These are phyloP conservation scores for Pinguiococcus pyrenoidosus DNA, from an alignment of 108 stramenopile genomes.

Conservation along the genomic window DNA sequence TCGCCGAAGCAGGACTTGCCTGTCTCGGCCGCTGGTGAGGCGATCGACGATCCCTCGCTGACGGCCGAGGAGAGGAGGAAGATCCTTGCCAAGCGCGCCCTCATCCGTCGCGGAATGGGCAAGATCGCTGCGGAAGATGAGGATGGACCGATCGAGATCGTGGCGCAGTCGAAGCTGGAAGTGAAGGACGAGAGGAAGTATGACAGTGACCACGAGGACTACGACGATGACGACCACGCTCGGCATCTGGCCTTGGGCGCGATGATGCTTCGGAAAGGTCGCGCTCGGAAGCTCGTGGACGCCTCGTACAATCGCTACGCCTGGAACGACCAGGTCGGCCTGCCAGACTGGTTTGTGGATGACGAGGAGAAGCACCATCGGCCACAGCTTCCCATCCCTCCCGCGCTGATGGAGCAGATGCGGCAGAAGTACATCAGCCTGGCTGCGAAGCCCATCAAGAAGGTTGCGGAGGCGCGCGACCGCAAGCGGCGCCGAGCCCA, in stretches of 20 bases:
- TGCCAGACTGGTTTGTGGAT: constrained; percentile 97
- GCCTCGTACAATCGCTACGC: constrained; percentile 97
- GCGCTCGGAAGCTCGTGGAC: constrained; percentile 86
- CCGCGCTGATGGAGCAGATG: constrained; percentile 83
- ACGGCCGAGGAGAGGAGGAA: constrained; percentile 55
- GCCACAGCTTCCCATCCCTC: constrained; percentile 88
- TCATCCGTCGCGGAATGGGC: constrained; percentile 76
- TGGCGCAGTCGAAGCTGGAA: constrained; percentile 24
- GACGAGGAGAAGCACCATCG: constrained; percentile 89
- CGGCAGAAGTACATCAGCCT: constrained; percentile 68
- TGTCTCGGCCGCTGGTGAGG: too few relatives aligned
- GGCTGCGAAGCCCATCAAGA: constrained; percentile 82
- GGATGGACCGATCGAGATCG: not conserved
- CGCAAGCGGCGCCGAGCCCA: constrained; percentile 74
- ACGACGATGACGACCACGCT: constrained; percentile 90
- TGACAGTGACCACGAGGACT: constrained; percentile 84
- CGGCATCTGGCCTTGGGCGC: constrained; percentile 82
- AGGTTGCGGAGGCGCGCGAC: constrained; percentile 95
- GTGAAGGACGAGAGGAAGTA: constrained; percentile 68
- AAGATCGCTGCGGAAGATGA: constrained; percentile 1
- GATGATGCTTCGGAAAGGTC: constrained; percentile 85
- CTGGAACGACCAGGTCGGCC: constrained; percentile 86
- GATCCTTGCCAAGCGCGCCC: constrained; percentile 53
- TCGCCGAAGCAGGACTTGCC: too few relatives aligned
- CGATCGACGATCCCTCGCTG: too few relatives aligned